Base-by-base conservation (phyloP, 352 stramenopile genomes). In the Phytophthora fragariaefolia region DNA sequence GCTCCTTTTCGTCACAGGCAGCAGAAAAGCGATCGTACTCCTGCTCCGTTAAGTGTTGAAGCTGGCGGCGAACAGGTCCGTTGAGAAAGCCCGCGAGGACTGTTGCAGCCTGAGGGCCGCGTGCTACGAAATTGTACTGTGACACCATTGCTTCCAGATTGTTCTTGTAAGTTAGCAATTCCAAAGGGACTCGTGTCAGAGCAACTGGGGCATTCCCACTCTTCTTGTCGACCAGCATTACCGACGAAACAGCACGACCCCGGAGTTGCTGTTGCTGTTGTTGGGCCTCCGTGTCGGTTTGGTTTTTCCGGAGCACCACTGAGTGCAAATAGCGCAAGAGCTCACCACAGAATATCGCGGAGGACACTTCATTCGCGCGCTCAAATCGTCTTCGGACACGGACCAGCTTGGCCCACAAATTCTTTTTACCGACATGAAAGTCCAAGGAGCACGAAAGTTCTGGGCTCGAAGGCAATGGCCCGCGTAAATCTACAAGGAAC, bases 111-210 rank as follows among this genome's bases (percentile, higher is more conserved):
- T 85, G 72, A 30, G 82, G 81, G 0, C 85, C 85, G 23, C 82
- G 82, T 12, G 85, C 76, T 13, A 93, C 66, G 34, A 93, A 93
- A 49, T 89, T 80, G 66, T 91, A 93, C 57, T 93, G 85, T 2
- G 85, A 93, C 12, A 90, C 69, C 77, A 93, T 84, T 9, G 85
- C 85, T 43, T 93, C 85, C 4, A 93, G 36, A 32, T 93, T 93
- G 60, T 75, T 89, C 63, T 91, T 90, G 73, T 93, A 93, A 5
- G 85, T 89, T 38, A 93, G 32, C 38, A 93, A 53, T 60, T 93
- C 80, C 20, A 91, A 63, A 8, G 85, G 85, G 17, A 93, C 72
- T 28, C 67, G 67, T 17, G 71, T 79, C 8, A 79, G 50, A 40
- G 58, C 55, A 40, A 74, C 63, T 48, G 67, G 45, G 3, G 30